Evolutionary conservation across 2,329 filamentous ascomycete species (phyloP).

Genomic region (Colletotrichum camelliae): DNA sequence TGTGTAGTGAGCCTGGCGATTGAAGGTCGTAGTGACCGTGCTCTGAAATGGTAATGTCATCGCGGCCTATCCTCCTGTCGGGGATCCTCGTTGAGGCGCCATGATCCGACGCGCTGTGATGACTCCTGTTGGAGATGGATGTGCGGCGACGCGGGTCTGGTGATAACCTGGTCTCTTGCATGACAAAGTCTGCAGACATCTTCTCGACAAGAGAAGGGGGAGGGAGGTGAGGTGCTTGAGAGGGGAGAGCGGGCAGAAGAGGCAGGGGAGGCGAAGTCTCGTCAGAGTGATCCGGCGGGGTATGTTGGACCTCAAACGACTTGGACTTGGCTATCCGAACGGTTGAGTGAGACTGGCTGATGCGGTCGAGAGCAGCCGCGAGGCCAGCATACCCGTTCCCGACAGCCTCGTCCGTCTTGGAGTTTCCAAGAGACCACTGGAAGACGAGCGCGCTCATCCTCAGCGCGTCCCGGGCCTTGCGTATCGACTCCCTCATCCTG

Average conservation of each 20-base stretch:
- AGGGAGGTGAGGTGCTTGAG: slow-evolving; percentile 24
- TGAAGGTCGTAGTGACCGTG: slow-evolving; percentile 22
- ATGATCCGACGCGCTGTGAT: slow-evolving; percentile 17
- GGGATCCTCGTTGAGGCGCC: slow-evolving; percentile 15
- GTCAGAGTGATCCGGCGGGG: background rate
- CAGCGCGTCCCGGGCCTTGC: slow-evolving; percentile 64
- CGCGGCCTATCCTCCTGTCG: slow-evolving; percentile 14
- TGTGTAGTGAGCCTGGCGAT: background rate
- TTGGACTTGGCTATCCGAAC: slow-evolving; percentile 32
- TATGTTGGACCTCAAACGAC: slow-evolving; percentile 28
- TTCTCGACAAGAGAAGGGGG: slow-evolving; percentile 22
- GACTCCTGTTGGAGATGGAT: slow-evolving; percentile 30
- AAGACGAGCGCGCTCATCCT: slow-evolving; percentile 69
- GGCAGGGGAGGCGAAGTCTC: background rate
- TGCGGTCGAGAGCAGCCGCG: slow-evolving; percentile 65
- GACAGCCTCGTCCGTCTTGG: slow-evolving; percentile 62
- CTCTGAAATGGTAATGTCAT: slow-evolving; percentile 21
- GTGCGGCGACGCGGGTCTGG: slow-evolving; percentile 25
- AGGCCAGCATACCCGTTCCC: slow-evolving; percentile 73
- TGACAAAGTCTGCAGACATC: slow-evolving; percentile 19
- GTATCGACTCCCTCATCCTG: slow-evolving; percentile 62
- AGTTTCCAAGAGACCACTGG: slow-evolving; percentile 67
- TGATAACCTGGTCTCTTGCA: slow-evolving; percentile 19
- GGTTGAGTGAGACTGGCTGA: slow-evolving; percentile 36
- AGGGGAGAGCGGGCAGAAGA: slow-evolving; percentile 5